Evolutionary conservation across 768 basidiomycete genomes (phyloP), one percentile per base, ranked within the genome.

Genomic region (Candolleomyces eurysporus): DNA sequence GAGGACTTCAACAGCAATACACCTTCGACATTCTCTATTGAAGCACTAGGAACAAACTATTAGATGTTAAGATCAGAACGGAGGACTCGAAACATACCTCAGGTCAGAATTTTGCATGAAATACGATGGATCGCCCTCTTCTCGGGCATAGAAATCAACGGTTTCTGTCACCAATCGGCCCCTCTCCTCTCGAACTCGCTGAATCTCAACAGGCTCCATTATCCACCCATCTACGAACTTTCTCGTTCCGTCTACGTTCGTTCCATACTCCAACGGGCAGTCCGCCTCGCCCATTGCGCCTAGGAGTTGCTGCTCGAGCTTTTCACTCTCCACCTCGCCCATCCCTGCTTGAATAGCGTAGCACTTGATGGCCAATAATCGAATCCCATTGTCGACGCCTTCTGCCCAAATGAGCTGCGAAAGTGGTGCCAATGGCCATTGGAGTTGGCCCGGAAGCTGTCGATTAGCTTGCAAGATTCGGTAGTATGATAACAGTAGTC

Each of bases 401-500:
- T 72, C 65, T 2, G 75, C 74, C 77, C 79, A 82, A 7, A 82
- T 79, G 22, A 84, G 67, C 49, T 65, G 67, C 10, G 77, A 78
- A 30, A 84, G 68, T 11, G 86, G 82, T 63, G 87, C 81, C 22
- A 86, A 75, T 0, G 82, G 75, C 94, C 94, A 96, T 39, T 73
- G 67, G n/a, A 87, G 74, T 16, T 83, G 74, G 16, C 68, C 62
- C 2, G 92, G 88, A 19, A 95, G 79, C 63, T 85, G 77, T 16
- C 86, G 85, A 70, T 92, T 94, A 22, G 86, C 86, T 68, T 82
- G 80, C 17, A 95, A 78, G 53, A 96, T 81, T 43, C 95, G 88
- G 69, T 91, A 91, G 68, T 95, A 92, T 0, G 91, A 84, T 48
- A 96, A 78, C 36, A 97, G 81, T 0, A 90, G 72, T 54, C 79